Percentiles rank a stretch among this genome's conserved stretches.
Evolutionary conservation across 2,329 filamentous ascomycete species (phyloP).

Genomic region (Scedosporium dehoogii): DNA sequence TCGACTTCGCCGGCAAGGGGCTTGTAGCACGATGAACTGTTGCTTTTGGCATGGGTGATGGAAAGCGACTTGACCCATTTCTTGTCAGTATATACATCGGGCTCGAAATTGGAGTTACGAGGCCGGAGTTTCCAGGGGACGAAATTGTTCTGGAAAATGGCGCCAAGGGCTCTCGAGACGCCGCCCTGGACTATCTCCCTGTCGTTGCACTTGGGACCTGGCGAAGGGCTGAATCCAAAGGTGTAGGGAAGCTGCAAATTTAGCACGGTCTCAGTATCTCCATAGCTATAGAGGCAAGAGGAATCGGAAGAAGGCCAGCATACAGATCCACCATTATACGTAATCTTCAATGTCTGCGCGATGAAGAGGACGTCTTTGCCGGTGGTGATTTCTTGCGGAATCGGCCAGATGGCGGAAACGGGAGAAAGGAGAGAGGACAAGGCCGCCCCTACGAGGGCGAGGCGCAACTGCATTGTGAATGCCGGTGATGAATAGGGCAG

Average conservation of each 20-base stretch:
- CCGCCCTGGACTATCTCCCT: constrained; percentile 45
- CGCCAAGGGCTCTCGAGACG: constrained; percentile 48
- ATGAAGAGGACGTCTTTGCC: constrained; percentile 46
- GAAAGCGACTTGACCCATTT: constrained; percentile 47
- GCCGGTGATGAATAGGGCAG: background rate
- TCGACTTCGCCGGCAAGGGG: constrained; percentile 55
- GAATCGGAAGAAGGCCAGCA: constrained; percentile 27
- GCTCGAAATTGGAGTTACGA: constrained; percentile 56
- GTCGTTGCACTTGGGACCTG: constrained; percentile 32
- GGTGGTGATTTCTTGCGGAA: constrained; percentile 38
- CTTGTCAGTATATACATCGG: constrained; percentile 31
- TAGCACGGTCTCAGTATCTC: constrained; percentile 23
- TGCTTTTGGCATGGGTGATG: constrained; percentile 46
- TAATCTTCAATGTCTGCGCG: constrained; percentile 38
- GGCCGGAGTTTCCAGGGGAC: constrained; percentile 71
- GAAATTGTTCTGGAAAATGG: constrained; percentile 58
- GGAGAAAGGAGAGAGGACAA: constrained; percentile 21
- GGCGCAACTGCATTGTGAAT: constrained; percentile 5
- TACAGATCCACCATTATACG: constrained; percentile 50
- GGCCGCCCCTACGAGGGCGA: constrained; percentile 22
- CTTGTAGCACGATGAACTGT: constrained; percentile 48
- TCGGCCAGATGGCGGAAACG: constrained; percentile 48
- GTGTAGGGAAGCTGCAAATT: constrained; percentile 37
- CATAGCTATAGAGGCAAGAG: constrained; percentile 10
- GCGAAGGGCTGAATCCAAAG: constrained; percentile 30